phyloP scores from a whole-genome alignment of 176 grass and related monocot species.

The Oryza officinalis region DNA sequence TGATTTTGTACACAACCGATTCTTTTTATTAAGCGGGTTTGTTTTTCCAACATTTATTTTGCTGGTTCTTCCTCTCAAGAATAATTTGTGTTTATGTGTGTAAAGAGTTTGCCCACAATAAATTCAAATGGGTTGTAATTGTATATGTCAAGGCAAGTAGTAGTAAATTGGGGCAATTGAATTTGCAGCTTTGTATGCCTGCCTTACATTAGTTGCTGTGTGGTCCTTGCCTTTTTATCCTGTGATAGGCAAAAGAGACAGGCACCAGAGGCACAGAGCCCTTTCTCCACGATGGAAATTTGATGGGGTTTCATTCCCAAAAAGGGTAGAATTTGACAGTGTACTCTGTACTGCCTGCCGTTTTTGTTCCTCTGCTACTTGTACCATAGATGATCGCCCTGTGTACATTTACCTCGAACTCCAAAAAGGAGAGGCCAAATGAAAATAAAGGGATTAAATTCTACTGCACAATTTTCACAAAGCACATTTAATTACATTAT shows the following conservation, averaged over 20 bases:
- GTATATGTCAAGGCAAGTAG: no score
- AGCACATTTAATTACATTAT: neutral
- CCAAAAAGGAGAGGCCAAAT: neutral
- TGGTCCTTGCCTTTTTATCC: conserved; percentile 27
- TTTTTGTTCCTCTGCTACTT: conserved; percentile 13
- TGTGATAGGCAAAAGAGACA: neutral
- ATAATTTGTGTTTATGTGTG: neutral
- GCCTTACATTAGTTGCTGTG: neutral
- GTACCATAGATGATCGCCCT: neutral
- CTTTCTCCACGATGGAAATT: conserved; percentile 22
- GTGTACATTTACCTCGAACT: neutral
- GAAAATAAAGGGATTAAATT: neutral
- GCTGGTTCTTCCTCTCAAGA: neutral
- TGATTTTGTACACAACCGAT: no score
- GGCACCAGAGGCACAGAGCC: neutral
- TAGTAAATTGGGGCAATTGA: neutral
- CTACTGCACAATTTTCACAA: neutral
- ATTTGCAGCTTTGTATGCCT: neutral
- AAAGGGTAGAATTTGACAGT: conserved; percentile 30
- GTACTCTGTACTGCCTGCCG: conserved; percentile 30
- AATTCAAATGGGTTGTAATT: neutral
- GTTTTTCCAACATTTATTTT: neutral
- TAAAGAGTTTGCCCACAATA: neutral
- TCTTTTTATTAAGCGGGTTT: neutral
- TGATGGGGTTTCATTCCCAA: conserved; percentile 31